Conservation (phyloP, 192 early-diverging fungal species). For the Coemansia sp. region DNA sequence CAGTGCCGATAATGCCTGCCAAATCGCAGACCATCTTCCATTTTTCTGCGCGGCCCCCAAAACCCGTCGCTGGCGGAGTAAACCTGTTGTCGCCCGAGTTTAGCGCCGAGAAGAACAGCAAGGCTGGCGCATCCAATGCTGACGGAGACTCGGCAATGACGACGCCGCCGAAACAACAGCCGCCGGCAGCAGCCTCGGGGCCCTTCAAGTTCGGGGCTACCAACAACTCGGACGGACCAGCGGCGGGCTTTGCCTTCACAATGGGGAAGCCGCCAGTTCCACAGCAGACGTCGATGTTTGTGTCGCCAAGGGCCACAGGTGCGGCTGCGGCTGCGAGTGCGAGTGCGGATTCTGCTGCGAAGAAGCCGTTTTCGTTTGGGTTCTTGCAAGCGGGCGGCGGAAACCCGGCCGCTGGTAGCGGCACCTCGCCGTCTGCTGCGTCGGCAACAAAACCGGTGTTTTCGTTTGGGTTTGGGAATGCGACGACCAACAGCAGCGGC, state of each 20-base stretch:
- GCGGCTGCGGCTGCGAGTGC: too few relatives aligned
- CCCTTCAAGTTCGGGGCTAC: conserved; percentile 11
- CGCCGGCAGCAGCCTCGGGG: not conserved
- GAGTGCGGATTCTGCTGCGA: conserved; percentile 3
- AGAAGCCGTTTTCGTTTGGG: conserved; percentile 45
- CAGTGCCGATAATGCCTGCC: not conserved
- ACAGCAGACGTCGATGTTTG: conserved; percentile 8
- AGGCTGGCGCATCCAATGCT: not conserved
- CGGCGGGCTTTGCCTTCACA: conserved; percentile 31
- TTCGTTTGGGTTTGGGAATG: conserved; percentile 41
- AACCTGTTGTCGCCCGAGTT: not conserved
- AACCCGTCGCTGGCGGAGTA: too few relatives aligned
- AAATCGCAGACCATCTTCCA: too few relatives aligned
- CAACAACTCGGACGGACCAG: not conserved
- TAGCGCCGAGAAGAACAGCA: not conserved
- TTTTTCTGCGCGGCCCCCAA: too few relatives aligned
- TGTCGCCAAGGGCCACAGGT: not conserved
- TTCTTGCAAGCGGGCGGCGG: conserved; percentile 15
- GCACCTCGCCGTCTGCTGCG: not conserved
- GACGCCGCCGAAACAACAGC: not conserved
- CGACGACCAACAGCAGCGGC: too few relatives aligned
- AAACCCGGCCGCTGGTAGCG: not conserved
- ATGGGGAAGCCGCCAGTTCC: conserved; percentile 25
- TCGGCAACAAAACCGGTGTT: conserved; percentile 29
- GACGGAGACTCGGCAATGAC: not conserved